These are phyloP conservation scores for Puccinia polysora DNA, from an alignment of 1,284 basidiomycete genomes.

Conservation along the genomic window DNA sequence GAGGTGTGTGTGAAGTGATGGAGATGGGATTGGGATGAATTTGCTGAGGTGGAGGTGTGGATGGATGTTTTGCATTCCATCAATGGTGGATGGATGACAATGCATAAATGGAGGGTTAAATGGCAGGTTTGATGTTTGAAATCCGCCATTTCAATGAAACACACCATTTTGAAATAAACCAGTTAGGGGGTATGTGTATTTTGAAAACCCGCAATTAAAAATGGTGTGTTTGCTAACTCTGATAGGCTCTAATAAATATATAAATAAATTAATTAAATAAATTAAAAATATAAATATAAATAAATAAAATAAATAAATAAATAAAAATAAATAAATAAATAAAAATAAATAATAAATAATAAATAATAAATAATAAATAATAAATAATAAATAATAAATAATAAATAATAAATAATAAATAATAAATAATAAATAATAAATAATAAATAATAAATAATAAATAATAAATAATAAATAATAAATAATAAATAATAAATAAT, in stretches of 20 bases:
- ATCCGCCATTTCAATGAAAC: too few relatives aligned
- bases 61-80: too few relatives aligned
- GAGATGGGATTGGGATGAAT: too few relatives aligned
- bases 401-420: not conserved
- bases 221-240: not conserved
- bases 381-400: not conserved
- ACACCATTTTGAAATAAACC: too few relatives aligned
- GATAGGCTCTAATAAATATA: not conserved
- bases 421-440: not conserved
- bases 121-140: too few relatives aligned
- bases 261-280: not conserved
- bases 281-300: not conserved
- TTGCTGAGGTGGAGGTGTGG: too few relatives aligned
- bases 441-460: not conserved
- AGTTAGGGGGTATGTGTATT: too few relatives aligned
- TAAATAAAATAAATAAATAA: constrained; percentile 5
- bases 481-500: not conserved
- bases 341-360: not conserved
- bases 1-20: too few relatives aligned
- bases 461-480: not conserved
- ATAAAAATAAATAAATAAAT: not conserved
- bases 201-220: not conserved
- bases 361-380: not conserved
- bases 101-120: too few relatives aligned
- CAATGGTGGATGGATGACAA: too few relatives aligned